Evolutionary conservation across 352 stramenopile species (phyloP), one percentile per base, ranked within the genome.

Genomic region (Globisporangium megalacanthum): DNA sequence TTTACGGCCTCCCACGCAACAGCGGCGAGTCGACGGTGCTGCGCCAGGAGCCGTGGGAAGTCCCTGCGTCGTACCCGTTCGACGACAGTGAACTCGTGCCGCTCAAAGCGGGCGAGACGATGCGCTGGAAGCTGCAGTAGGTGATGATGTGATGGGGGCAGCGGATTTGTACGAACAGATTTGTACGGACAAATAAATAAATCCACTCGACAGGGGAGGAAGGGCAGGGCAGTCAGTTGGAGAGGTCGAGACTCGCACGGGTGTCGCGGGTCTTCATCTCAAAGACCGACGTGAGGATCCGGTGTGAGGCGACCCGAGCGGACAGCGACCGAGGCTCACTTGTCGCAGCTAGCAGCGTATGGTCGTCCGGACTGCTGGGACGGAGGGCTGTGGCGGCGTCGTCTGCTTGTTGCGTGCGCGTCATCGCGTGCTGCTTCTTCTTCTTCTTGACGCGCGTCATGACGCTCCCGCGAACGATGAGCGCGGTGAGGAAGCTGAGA

Each of bases 1-100:
- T 99, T 72, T 99, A 99, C 83, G 94, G 93, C 6, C 68, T 99
- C 7, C 81, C 92, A 45, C 81, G 86, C 52, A 99, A 98, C 65
- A 74, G 72, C 0, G 75, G 76, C 49, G 89, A 82, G 25, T 13
- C 35, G 2, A 89, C 97, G 4, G 83, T 86, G 44, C 77, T 99
- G 44, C 81, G 86, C 58, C 93, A 90, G 48, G 79, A 94, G 62
- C 59, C 72, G 11, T 99, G 96, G 96, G 83, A 59, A 44, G 95
- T 99, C 33, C 95, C 95, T 0, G 78, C 70, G 20, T 92, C 65
- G 45, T 98, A 97, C 68, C 64, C 84, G 36, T 99, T 99, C 68
- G 93, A 96, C 44, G 67, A 81, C 42, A 72, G 69, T 19, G 66
- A 73, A 11, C 69, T 99, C 25, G 92, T 97, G 41, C 96, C 96